Evolutionary conservation across 129 eudicot genomes (phyloP), one percentile per base, ranked within the genome.

Genomic region (Flaveria linearis): DNA sequence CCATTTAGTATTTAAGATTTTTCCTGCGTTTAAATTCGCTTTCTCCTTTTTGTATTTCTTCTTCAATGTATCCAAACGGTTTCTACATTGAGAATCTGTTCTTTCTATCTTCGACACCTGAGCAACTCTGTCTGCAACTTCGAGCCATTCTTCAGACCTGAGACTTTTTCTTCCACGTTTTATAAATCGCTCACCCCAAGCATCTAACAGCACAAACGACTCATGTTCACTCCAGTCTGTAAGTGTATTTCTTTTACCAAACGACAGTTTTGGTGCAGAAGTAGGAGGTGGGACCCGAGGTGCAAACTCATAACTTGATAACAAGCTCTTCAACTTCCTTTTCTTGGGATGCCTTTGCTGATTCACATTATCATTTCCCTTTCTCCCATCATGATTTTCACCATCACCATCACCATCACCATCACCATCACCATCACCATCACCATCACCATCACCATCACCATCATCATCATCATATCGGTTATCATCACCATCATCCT

Each of bases 1-100:
- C 98, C 98, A 93, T 39, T 87, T 83, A 57, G 82, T 82, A 52
- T 76, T 74, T 10, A 49, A 45, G 73, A 81, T 64, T 58, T 65
- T 50, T 52, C n/a, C 46, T 22, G 64, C 88, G 1, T 73, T 79
- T 16, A 76, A 41, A 76, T 49, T 82, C 65, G 60, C 52, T 71
- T 86, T 93, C 80, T 93, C 98, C 77, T 93, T 90, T 62, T 90
- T 93, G 89, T 93, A 93, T 76, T 93, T 93, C 80, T 93, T 93
- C 76, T 90, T 93, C 85, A 93, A 75, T 10, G 96, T 90, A 81
- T 90, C 95, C 69, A 93, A 77, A 61, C 96, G 94, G 81, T 93
- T 93, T 62, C 98, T 74, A 72, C 98, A 90, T 64, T 93, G 98
- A 62, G 95, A 83, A 55, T 93, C 90, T 0, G 96, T 81, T 66